A percentile compares a stretch with the other conserved stretches of the same genome.
Conservation (phyloP, 495 filamentous ascomycete species). For the Trichoderma orchidacearum region DNA sequence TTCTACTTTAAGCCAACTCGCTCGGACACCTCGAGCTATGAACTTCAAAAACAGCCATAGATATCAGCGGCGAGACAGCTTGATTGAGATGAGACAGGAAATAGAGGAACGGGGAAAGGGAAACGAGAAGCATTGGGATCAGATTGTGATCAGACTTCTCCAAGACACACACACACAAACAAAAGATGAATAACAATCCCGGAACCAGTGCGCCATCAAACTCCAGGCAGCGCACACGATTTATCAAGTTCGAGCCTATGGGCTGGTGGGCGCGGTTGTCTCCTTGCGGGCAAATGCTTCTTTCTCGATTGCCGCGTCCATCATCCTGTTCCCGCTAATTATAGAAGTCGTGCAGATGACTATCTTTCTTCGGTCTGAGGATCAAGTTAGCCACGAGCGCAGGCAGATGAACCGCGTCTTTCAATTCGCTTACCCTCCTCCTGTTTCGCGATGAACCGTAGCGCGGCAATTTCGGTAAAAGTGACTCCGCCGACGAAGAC, state of each 20-base stretch:
- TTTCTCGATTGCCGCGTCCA: slow-evolving; percentile 75
- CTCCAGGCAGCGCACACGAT: background rate
- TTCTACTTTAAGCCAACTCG: background rate
- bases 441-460: slow-evolving; percentile 79
- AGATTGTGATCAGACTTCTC: background rate
- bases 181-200: too few relatives aligned
- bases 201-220: background rate
- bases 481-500: slow-evolving; percentile 92
- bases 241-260: background rate
- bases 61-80: background rate
- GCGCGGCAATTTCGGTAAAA: slow-evolving; percentile 88
- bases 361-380: slow-evolving; percentile 53
- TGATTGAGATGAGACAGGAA: background rate
- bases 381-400: slow-evolving; percentile 5
- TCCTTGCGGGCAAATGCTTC: slow-evolving; percentile 41
- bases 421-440: slow-evolving; percentile 50
- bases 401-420: background rate
- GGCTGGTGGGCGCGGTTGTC: background rate
- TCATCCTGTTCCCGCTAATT: slow-evolving; percentile 79
- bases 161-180: background rate
- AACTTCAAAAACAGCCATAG: background rate
- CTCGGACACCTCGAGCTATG: background rate
- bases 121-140: background rate
- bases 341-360: slow-evolving; percentile 87
- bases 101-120: background rate